Conservation (phyloP, 192 early-diverging fungal genomes). For the Rhizoclosmatium globosum region DNA sequence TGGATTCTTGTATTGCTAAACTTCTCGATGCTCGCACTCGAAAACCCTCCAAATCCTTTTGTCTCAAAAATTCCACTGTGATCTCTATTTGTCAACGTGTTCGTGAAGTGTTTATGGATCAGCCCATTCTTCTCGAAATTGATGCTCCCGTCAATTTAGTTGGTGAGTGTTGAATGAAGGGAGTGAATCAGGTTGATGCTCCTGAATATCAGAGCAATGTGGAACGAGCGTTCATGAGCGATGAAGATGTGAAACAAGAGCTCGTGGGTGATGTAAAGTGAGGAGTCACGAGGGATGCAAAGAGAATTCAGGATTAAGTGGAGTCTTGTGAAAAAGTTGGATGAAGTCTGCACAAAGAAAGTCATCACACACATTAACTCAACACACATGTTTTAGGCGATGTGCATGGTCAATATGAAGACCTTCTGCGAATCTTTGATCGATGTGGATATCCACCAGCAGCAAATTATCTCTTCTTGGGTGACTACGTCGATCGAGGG, state of each 20-base stretch:
- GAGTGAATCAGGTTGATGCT: no score
- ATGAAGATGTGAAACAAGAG: no score
- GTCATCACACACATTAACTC: no score
- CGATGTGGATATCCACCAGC: constrained; percentile 91
- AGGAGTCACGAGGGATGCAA: no score
- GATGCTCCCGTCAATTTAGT: constrained; percentile 57
- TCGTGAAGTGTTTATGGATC: constrained; percentile 89
- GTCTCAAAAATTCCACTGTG: constrained; percentile 87
- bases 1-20: constrained; percentile 91
- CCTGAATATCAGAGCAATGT: no score
- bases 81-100: constrained; percentile 83
- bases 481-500: constrained; percentile 97
- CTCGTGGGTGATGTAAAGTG: no score
- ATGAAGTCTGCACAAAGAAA: no score
- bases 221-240: no score
- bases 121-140: constrained; percentile 72
- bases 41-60: constrained; percentile 78
- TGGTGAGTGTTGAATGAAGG: constrained; percentile 27
- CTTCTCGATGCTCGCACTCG: constrained; percentile 79
- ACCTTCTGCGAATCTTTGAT: constrained; percentile 92
- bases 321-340: no score
- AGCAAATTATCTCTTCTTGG: constrained; percentile 92
- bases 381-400: constrained; percentile 65
- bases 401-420: constrained; percentile 95
- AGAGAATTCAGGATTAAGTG: no score